A percentile compares a stretch with the other conserved stretches of the same genome.
Conservation (phyloP, 352 stramenopile genomes). For the Phytophthora lateralis region DNA sequence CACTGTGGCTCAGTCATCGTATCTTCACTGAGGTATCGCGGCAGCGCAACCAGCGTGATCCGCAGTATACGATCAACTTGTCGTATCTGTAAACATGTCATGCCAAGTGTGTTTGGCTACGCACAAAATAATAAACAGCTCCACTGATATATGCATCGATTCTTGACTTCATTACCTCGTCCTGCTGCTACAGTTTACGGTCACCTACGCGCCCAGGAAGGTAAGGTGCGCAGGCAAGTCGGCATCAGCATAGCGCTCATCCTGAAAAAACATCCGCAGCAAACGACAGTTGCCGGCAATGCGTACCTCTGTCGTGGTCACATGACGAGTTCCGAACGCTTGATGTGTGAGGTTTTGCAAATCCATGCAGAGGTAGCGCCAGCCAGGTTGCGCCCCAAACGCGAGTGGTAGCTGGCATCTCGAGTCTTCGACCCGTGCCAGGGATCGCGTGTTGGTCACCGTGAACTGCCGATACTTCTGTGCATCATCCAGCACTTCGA, state of each 20-base stretch:
- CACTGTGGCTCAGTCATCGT: conserved; percentile 83
- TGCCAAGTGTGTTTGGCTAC: background rate
- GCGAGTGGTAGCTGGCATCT: conserved; percentile 69
- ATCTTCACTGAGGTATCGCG: conserved; percentile 88
- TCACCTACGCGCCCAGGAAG: conserved; percentile 53
- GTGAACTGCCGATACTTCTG: conserved; percentile 67
- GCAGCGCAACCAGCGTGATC: conserved; percentile 86
- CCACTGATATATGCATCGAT: conserved; percentile 1
- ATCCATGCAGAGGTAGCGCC: conserved; percentile 81
- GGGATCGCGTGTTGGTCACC: conserved; percentile 72
- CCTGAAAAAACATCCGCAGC: conserved; percentile 80
- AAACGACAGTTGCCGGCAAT: conserved; percentile 71
- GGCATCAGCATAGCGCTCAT: conserved; percentile 72
- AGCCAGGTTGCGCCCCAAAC: conserved; percentile 48
- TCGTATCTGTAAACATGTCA: conserved; percentile 71
- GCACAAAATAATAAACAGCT: conserved; percentile 2
- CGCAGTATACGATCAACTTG: conserved; percentile 87
- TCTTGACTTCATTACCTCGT: background rate
- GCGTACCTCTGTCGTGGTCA: conserved; percentile 71
- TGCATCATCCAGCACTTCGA: conserved; percentile 73
- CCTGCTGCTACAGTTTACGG: background rate
- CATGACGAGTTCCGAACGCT: conserved; percentile 74
- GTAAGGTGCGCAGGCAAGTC: conserved; percentile 73
- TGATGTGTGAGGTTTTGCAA: conserved; percentile 69
- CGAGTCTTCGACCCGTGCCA: conserved; percentile 60